Base-by-base conservation (phyloP, 1,284 basidiomycete genomes). In the Takashimella tepidaria region DNA sequence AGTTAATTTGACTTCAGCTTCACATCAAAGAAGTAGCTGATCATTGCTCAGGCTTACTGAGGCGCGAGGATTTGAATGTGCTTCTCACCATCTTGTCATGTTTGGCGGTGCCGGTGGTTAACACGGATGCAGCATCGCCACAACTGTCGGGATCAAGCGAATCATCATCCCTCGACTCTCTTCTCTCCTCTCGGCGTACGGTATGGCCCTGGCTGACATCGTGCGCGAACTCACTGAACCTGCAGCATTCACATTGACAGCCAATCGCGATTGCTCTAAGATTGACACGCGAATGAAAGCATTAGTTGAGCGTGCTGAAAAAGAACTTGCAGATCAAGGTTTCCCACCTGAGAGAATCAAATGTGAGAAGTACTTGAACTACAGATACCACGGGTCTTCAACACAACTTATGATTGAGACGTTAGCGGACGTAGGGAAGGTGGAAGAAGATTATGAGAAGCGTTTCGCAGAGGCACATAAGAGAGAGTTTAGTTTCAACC, bases 401-500 rank as follows among this genome's bases (percentile, higher is more conserved):
- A 21, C 47, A 5, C 12, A 20, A 8, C 47, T 49, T 8, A 49
- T 49, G 47, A 42, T 49, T 27, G 57, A 66, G 43, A 45, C 53
- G 20, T 63, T 69, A 0, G 8, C 31, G 31, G 31, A 16, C 31
- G 31, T 8, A 16, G 31, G 31, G 31, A 16, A 37, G 10, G 55
- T 62, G 25, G 68, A 65, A 41, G 61, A 53, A 10, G 58, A 69
- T 43, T 63, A 67, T 48, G 61, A 63, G 46, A 51, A 54, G 37
- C 51, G 54, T 3, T 69, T 70, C 56, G 53, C 60, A 24, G 63
- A 66, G 4, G 66, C 68, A 47, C 68, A 73, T 51, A 64, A 64
- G 46, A 57, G 65, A 51, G 69, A 73, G 53, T 73, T 73, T 50
- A 67, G 67, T 10, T 73, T 73, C 58, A 65, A 64, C 52, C 62